Percentiles rank a stretch among this genome's conserved stretches.
Conservation (phyloP, 2,329 filamentous ascomycete species). For the Fusarium floridanum region DNA sequence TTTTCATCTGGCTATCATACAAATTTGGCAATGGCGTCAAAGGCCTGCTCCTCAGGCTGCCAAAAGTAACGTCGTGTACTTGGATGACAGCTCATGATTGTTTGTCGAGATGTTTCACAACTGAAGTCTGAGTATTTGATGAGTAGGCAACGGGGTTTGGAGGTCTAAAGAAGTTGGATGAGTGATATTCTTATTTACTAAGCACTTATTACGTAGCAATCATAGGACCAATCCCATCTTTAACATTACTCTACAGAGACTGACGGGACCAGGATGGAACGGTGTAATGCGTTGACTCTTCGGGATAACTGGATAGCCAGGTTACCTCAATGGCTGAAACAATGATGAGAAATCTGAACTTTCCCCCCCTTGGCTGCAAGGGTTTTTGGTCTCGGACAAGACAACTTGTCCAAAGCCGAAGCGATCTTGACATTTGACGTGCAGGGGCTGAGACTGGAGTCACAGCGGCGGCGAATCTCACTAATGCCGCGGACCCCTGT, state of each 20-base stretch:
- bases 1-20: background rate
- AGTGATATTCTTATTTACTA: background rate
- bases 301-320: background rate
- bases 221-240: background rate
- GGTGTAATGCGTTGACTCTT: background rate
- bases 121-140: background rate
- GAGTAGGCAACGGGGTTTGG: background rate
- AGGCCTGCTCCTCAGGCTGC: background rate
- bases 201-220: background rate
- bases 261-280: background rate
- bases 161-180: background rate
- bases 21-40: background rate
- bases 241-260: background rate
- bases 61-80: background rate
- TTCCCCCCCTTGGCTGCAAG: background rate
- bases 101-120: background rate
- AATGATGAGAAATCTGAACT: background rate
- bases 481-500: background rate
- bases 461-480: background rate
- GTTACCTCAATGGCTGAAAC: background rate
- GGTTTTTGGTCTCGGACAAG: background rate
- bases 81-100: background rate
- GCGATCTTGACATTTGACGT: background rate
- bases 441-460: background rate
- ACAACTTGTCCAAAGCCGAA: background rate